Evolutionary conservation across 495 filamentous ascomycete genomes (phyloP).

Genomic region (Chaetomidium leptoderma): DNA sequence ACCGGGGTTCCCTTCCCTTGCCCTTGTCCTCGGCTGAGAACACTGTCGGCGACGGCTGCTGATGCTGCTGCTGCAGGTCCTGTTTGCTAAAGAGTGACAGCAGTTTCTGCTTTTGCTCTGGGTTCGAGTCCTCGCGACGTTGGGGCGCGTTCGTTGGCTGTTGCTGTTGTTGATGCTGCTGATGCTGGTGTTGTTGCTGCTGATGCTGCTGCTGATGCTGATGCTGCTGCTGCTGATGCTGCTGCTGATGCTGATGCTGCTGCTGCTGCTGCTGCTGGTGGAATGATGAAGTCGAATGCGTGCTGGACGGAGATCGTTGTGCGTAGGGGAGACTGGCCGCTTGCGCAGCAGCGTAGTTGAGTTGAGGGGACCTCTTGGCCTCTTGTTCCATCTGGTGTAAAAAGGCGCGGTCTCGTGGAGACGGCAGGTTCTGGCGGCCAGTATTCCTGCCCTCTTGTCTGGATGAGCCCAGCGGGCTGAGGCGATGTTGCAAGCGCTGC

Average conservation of each 20-base stretch:
- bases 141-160: conserved; percentile 13
- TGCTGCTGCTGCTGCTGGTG: conserved; percentile 17
- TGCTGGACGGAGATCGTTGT: conserved; percentile 12
- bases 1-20: conserved; percentile 37
- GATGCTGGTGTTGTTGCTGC: conserved; percentile 16
- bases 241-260: conserved; percentile 13
- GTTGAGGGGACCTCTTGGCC: conserved; percentile 21
- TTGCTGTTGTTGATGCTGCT: conserved; percentile 15
- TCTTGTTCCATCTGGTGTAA: conserved; percentile 19
- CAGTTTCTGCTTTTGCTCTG: conserved; percentile 62
- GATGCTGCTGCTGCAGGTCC: conserved; percentile 1
- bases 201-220: no score
- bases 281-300: conserved; percentile 13
- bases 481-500: conserved; percentile 18
- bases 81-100: conserved; percentile 68
- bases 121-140: conserved; percentile 34
- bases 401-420: conserved; percentile 22
- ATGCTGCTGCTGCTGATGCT: conserved; percentile 16
- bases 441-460: conserved; percentile 14
- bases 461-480: conserved; percentile 5
- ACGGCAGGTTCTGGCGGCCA: conserved; percentile 18
- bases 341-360: conserved; percentile 17
- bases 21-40: conserved; percentile 46
- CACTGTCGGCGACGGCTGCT: conserved; percentile 33
- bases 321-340: conserved; percentile 24